These are phyloP conservation scores for cucumber (Cucumis sativus) DNA, from an alignment of 306 rosid genomes.

Conservation along the genomic window DNA sequence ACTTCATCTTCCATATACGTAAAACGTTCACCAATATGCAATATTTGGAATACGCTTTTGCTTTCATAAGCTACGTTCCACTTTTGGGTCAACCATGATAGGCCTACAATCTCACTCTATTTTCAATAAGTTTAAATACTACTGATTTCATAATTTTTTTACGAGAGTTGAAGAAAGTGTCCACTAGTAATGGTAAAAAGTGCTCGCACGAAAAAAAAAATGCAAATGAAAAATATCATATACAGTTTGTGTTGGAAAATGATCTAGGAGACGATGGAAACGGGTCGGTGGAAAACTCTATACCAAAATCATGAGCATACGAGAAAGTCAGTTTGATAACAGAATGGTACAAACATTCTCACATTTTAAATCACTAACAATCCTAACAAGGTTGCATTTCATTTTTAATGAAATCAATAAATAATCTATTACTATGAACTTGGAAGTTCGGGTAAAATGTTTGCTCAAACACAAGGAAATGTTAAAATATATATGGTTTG, in stretches of 20 bases:
- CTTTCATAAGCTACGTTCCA: constrained; percentile 24
- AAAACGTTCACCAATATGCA: constrained; percentile 48
- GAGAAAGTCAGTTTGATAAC: no score
- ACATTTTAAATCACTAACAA: no score
- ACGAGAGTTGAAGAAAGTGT: constrained; percentile 10
- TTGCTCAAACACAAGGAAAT: no score
- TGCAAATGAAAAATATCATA: constrained; percentile 12
- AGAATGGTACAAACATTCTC: no score
- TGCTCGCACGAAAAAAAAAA: constrained; percentile 5
- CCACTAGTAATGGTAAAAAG: neutral
- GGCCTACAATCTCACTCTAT: constrained; percentile 23
- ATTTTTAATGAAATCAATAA: no score
- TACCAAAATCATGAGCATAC: no score
- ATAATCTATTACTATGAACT: no score
- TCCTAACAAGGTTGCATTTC: no score
- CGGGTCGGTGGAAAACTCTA: neutral
- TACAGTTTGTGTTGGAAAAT: constrained; percentile 6
- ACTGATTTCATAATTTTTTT: constrained; percentile 17
- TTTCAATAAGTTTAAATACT: constrained; percentile 16
- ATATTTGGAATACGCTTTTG: constrained; percentile 32
- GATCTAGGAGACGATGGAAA: neutral
- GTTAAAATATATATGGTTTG: no score
- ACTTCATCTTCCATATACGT: neutral
- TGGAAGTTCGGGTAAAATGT: no score
- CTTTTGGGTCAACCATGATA: constrained; percentile 16